Evolutionary conservation across 108 stramenopile genomes (phyloP).

Genomic region (Pseudonitzschia multiseries): DNA sequence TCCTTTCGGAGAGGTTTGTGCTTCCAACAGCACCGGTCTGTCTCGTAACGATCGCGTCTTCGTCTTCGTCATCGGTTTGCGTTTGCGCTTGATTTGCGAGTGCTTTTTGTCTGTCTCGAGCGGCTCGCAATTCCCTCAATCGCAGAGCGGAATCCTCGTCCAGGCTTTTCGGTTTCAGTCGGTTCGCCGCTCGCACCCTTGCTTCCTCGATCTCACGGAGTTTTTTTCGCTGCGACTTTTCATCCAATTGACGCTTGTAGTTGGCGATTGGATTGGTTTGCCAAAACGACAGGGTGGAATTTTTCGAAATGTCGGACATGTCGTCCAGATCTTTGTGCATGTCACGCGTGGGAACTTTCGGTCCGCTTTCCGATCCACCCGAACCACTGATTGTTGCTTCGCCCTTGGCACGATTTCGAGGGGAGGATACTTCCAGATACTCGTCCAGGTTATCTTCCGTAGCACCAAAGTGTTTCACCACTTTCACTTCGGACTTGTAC

Average conservation of each 20-base stretch:
- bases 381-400: slow-evolving; percentile 15
- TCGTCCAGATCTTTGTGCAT: slow-evolving; percentile 13
- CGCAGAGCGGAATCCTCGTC: slow-evolving; percentile 44
- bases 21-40: not conserved
- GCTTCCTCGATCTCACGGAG: slow-evolving; percentile 44
- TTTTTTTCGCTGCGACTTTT: slow-evolving; percentile 26
- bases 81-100: not conserved
- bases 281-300: slow-evolving; percentile 19
- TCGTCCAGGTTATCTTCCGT: slow-evolving; percentile 11
- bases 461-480: not conserved
- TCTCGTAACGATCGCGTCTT: not conserved
- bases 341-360: slow-evolving; percentile 8
- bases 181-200: slow-evolving; percentile 46
- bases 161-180: slow-evolving; percentile 56
- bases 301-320: slow-evolving; percentile 32
- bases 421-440: slow-evolving; percentile 6
- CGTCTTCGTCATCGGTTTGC: not conserved
- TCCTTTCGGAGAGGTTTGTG: not conserved
- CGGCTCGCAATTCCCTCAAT: slow-evolving; percentile 52
- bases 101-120: slow-evolving; percentile 33
- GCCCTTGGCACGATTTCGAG: not conserved
- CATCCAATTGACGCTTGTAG: slow-evolving; percentile 39
- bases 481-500: slow-evolving; percentile 19
- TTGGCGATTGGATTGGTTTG: slow-evolving; percentile 41
- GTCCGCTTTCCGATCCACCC: not conserved